Base-by-base conservation (phyloP, 345 rosid genomes). In the Rhodomyrtus tomentosa region DNA sequence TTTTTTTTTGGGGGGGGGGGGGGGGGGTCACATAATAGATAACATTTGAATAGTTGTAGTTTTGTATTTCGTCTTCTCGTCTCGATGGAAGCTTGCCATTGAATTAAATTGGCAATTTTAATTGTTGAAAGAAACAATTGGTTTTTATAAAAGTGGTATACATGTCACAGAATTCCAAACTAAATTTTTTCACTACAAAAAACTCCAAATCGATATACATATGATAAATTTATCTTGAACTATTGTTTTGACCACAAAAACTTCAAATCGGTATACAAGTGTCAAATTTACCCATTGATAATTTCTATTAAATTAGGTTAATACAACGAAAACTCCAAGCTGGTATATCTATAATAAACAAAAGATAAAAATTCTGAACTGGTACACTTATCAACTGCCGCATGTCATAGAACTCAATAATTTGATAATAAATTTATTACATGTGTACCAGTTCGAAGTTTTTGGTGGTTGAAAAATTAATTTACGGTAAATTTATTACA, bases 381-480 rank as follows among this genome's bases (percentile, higher is more conserved):
- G 14, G 14, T 2, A 10, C 10, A 10, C 3, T 11, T 49, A 3
- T 49, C 50, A 49, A 49, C 14, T 2, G 14, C 0, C 14, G 3
- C 14, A 49, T 49, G 50, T 49, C 14, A 49, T 49, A 2, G 10
- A 49, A 49, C 3, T 49, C 50, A 11, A 11, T 0, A 49, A 49
- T 49, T 49, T 49, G 50, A 49, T 1, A 1, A 11, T 45, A 45
- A 45, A 45, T 7, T 45, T 62, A 0, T 62, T 1, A 7, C 0
- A 0, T 0, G 0, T 59, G 3, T 59, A 59, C 1, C 3, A 59
- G 0, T 59, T 15, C 0, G 0, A 2, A 0, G n/a, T n/a, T n/a
- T n/a, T n/a, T n/a, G n/a, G n/a, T n/a, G n/a, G n/a, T n/a, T n/a
- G n/a, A n/a, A n/a, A 0, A 59, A 29, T 3, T 15, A 29, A 29